Evolutionary conservation across 148 eudicot genomes (phyloP), one percentile per base, ranked within the genome.

Genomic region (Rhododendron griersonianum): DNA sequence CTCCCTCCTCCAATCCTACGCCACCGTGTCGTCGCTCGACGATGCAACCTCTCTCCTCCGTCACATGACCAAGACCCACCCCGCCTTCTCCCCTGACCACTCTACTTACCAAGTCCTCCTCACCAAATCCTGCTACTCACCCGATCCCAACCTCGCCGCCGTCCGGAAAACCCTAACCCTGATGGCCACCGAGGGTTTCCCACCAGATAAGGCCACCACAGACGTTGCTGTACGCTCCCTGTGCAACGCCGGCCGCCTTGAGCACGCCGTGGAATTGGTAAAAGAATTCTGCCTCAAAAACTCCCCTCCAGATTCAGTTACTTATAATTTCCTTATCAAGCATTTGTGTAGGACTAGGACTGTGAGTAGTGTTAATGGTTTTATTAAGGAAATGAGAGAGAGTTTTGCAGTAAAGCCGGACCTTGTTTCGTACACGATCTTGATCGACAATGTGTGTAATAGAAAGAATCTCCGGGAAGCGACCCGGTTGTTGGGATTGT

Each of bases 401-500:
- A 86, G 39, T 19, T 85, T 95, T 10, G 86, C 86, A 9, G 57
- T 94, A 61, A 89, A 88, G 25, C 99, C 98, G 4, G 96, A 96
- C 86, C 89, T 96, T 73, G 89, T 93, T 50, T 91, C 98, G 1
- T 96, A 95, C 77, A 96, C 99, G 45, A 96, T 96, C 47, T 86
- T 96, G 93, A 94, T 96, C 55, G 99, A 95, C 81, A 94, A 94
- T 90, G 98, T 96, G 35, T 96, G 98, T 63, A 96, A 94, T 81
- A 74, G 89, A 23, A 92, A 89, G 93, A 94, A 96, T 83, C 84
- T 96, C 11, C 84, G 98, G 4, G 99, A 95, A 90, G 99, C 98
- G 3, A 93, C 90, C 0, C 85, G 95, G 80, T 89, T 96, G 81
- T 83, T 96, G 84, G 90, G 88, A 9, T 90, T 95, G 90, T 88